A percentile compares a stretch with the other conserved stretches of the same genome.
These are phyloP conservation scores for Adansonia grandidieri DNA, from an alignment of 441 rosid species.

Conservation along the genomic window DNA sequence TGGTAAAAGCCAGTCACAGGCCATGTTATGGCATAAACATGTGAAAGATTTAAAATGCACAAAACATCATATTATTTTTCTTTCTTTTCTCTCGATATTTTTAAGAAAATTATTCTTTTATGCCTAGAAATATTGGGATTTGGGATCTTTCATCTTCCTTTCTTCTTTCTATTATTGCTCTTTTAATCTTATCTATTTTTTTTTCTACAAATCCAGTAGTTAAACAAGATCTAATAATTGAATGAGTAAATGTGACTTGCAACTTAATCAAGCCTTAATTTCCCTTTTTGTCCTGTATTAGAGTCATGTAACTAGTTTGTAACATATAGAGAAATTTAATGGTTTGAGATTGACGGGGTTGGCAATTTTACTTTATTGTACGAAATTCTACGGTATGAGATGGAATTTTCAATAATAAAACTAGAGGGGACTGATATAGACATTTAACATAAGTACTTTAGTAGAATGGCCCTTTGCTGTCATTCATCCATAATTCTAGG, in stretches of 20 bases:
- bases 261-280: slow-evolving; percentile 12
- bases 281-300: neutral
- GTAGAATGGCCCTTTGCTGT: neutral
- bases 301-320: slow-evolving; percentile 5
- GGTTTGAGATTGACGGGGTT: slow-evolving; percentile 16
- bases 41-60: neutral
- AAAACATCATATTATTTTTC: neutral
- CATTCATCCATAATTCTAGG: neutral
- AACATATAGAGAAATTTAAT: neutral
- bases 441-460: neutral
- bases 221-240: neutral
- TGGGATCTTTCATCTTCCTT: neutral
- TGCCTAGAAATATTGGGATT: neutral
- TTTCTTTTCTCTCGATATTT: neutral
- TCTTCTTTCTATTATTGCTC: neutral
- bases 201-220: neutral
- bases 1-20: slow-evolving; percentile 9
- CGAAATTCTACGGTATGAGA: neutral
- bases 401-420: neutral
- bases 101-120: neutral
- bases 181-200: neutral
- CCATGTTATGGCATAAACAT: neutral
- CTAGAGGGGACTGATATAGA: neutral
- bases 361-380: neutral
- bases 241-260: neutral